Evolutionary conservation across 75 land plant genomes (phyloP), one percentile per base, ranked within the genome.

Genomic region (Cryptomeria japonica): DNA sequence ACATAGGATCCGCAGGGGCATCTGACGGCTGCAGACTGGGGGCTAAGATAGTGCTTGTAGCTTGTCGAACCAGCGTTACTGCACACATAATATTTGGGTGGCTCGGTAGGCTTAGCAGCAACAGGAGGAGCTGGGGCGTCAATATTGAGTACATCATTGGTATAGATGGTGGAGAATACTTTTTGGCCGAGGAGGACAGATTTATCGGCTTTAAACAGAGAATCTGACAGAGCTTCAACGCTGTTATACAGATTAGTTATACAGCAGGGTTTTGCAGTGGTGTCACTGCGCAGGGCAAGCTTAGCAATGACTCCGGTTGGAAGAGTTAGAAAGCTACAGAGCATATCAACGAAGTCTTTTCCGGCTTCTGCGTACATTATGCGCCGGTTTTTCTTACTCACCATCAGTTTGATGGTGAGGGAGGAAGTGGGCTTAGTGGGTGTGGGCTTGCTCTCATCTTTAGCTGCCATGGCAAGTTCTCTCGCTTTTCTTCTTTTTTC

Each of bases 361-460:
- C 58, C 85, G 25, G 85, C 85, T 53, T 84, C 85, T 53, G 85
- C 85, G 10, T 84, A 84, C 58, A 53, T 36, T 14, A 84, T n/a
- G 18, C 34, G 47, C 34, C 58, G 19, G 18, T 3, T 51, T 49
- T 13, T 47, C 61, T 84, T 84, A 18, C 53, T 32, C 0, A 84
- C 37, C 85, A 84, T 84, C 22, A 84, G 58, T 53, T 53, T 84
- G 7, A 84, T 84, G 22, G 83, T 31, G 15, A 80, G 3, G 83
- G 75, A 70, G 75, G 61, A 56, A 56, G 5, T 18, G 19, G 61
- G 19, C 19, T 56, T 56, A 44, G 47, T 44, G 1, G 25, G 61
- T 25, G 15, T 56, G 19, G 19, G 22, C 61, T 56, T 56, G 18
- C 19, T 5, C 19, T 56, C 61, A 18, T 56, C 22, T 0, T 18